These are phyloP conservation scores for Paramarasmius palmivorus DNA, from an alignment of 1,284 basidiomycete species.

Conservation along the genomic window DNA sequence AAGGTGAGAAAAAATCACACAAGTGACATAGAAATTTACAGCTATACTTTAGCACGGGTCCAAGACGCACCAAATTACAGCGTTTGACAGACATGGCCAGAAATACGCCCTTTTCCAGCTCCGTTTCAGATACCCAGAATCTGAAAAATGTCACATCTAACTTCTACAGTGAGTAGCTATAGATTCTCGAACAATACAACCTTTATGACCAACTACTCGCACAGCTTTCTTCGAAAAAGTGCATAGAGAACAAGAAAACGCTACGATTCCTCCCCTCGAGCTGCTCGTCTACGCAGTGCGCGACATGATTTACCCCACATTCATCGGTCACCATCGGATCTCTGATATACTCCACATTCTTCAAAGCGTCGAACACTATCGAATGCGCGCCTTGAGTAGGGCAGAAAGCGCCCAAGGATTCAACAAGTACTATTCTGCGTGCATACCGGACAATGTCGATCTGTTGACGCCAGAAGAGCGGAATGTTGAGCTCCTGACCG, in stretches of 20 bases:
- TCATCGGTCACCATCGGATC: slow-evolving; percentile 34
- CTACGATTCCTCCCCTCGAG: slow-evolving; percentile 30
- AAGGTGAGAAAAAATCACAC: too few species aligned
- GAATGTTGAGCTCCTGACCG: not conserved
- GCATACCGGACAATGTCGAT: too few species aligned
- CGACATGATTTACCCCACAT: slow-evolving; percentile 35
- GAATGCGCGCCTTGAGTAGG: slow-evolving; percentile 29
- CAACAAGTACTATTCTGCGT: slow-evolving; percentile 32
- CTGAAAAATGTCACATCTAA: too few species aligned
- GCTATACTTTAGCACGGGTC: too few species aligned
- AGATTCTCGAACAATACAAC: too few species aligned
- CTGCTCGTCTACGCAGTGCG: slow-evolving; percentile 37
- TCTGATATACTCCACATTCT: slow-evolving; percentile 43
- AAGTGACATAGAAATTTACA: too few species aligned
- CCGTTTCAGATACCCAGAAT: too few species aligned
- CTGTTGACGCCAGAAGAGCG: not conserved
- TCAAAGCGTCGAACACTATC: slow-evolving; percentile 41
- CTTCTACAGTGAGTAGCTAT: too few species aligned
- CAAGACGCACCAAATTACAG: too few species aligned
- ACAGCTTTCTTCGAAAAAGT: not conserved
- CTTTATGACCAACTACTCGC: not conserved
- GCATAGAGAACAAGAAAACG: not conserved
- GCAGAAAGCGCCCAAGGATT: slow-evolving; percentile 31
- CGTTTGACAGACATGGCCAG: too few species aligned
- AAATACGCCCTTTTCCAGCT: too few species aligned